phyloP scores from a whole-genome alignment of 2,329 filamentous ascomycete species.

The Colletotrichum endophyticum region DNA sequence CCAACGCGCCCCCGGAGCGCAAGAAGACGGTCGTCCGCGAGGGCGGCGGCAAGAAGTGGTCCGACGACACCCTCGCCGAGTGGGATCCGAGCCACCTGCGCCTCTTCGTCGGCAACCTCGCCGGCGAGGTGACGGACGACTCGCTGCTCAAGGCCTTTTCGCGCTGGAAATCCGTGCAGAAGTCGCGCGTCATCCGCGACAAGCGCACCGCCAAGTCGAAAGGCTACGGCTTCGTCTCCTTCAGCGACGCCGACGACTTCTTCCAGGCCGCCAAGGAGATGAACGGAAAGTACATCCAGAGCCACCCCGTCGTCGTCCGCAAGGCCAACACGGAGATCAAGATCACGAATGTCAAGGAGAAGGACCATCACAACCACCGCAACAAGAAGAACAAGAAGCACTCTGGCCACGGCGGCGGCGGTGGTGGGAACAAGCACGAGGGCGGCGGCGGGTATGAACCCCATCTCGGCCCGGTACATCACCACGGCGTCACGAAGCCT shows the following conservation, averaged over 20 bases:
- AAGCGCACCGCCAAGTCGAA: conserved; percentile 96
- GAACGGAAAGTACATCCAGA: conserved; percentile 99
- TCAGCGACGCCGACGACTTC: conserved; percentile 93
- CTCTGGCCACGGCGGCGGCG: conserved; percentile 26
- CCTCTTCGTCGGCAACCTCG: conserved; percentile 94
- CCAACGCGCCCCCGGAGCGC: conserved; percentile 60
- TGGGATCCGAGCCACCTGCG: conserved; percentile 96
- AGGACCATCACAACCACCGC: conserved; percentile 30
- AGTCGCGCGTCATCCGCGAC: conserved; percentile 91
- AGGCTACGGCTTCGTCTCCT: conserved; percentile 95
- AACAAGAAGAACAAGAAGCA: conserved; percentile 35
- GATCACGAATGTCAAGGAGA: conserved; percentile 65
- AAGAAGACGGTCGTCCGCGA: conserved; percentile 87
- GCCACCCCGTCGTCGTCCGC: conserved; percentile 86
- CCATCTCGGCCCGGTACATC: conserved; percentile 52
- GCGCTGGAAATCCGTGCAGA: conserved; percentile 85
- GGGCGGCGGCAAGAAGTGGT: conserved; percentile 92
- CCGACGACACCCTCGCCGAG: conserved; percentile 85
- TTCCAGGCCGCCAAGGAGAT: conserved; percentile 97
- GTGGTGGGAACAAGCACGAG: conserved; percentile 34
- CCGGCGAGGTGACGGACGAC: conserved; percentile 96
- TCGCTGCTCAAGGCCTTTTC: conserved; percentile 93
- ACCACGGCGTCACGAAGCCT: conserved; percentile 63
- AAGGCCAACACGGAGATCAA: conserved; percentile 93
- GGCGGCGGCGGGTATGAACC: conserved; percentile 51